Conservation (phyloP, 257 asterid species). For the Fraxinus pennsylvanica region DNA sequence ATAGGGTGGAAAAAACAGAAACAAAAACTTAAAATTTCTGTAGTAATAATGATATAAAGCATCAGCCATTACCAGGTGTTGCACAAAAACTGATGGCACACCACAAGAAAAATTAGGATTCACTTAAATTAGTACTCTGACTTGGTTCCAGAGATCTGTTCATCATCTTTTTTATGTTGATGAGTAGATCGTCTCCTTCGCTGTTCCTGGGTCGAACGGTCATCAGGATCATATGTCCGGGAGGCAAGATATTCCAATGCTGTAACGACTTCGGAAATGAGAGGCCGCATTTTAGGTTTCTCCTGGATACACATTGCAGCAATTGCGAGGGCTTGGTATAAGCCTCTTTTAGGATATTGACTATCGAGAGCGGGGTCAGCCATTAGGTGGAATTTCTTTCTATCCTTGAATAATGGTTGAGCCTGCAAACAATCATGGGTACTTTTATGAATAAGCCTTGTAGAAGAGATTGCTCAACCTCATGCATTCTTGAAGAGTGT, state of each 20-base stretch:
- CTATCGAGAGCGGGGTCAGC: constrained; percentile 67
- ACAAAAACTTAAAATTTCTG: background rate
- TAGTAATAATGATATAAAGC: background rate
- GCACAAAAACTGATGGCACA: constrained; percentile 9
- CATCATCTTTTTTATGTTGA: constrained; percentile 14
- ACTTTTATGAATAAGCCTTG: background rate
- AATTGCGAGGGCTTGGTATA: constrained; percentile 69
- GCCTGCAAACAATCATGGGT: constrained; percentile 44
- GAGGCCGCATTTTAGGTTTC: constrained; percentile 52
- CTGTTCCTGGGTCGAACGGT: background rate
- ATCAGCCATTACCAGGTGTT: constrained; percentile 20
- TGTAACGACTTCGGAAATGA: constrained; percentile 50
- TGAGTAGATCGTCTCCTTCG: constrained; percentile 22
- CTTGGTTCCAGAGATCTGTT: background rate
- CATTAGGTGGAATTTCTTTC: constrained; percentile 58
- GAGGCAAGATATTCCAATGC: constrained; percentile 65
- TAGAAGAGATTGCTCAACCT: background rate
- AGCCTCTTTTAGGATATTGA: constrained; percentile 53
- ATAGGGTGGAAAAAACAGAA: background rate
- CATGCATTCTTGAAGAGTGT: background rate
- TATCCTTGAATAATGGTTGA: constrained; percentile 61
- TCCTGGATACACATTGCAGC: constrained; percentile 74
- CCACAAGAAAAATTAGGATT: background rate
- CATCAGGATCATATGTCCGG: constrained; percentile 44
- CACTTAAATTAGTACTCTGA: constrained; percentile 8